These are phyloP conservation scores for Parastagonospora avenae DNA, from an alignment of 2,329 filamentous ascomycete species.

Conservation along the genomic window DNA sequence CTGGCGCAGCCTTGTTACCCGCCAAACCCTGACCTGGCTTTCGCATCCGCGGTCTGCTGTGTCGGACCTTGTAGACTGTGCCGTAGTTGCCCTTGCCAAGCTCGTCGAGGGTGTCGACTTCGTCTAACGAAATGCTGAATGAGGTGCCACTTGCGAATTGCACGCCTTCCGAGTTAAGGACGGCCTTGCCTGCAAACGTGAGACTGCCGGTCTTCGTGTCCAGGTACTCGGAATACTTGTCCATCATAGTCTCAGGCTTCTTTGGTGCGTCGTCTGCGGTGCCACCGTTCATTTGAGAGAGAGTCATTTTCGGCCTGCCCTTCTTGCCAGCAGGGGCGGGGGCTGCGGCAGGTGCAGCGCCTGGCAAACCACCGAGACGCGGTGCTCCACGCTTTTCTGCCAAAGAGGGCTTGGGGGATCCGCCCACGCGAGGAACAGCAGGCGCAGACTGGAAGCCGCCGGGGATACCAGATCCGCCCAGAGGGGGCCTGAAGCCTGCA, in stretches of 20 bases:
- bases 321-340: slow-evolving; percentile 44
- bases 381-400: slow-evolving; percentile 68
- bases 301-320: slow-evolving; percentile 51
- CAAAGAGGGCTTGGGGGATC: slow-evolving; percentile 62
- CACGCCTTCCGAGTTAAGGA: slow-evolving; percentile 86
- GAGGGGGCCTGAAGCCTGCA: slow-evolving; percentile 49
- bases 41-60: slow-evolving; percentile 72
- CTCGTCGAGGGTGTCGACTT: slow-evolving; percentile 91
- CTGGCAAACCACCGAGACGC: slow-evolving; percentile 56
- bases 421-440: slow-evolving; percentile 53
- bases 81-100: slow-evolving; percentile 98
- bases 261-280: slow-evolving; percentile 26
- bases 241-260: slow-evolving; percentile 57
- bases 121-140: slow-evolving; percentile 93
- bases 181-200: slow-evolving; percentile 90
- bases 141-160: slow-evolving; percentile 88
- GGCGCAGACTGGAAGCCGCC: slow-evolving; percentile 54
- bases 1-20: slow-evolving; percentile 58
- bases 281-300: slow-evolving; percentile 52
- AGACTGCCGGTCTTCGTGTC: slow-evolving; percentile 90
- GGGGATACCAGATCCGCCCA: slow-evolving; percentile 8
- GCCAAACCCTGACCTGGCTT: slow-evolving; percentile 64
- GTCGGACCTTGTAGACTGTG: slow-evolving; percentile 94
- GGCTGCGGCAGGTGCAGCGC: slow-evolving; percentile 53
- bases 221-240: slow-evolving; percentile 79